phyloP scores from a whole-genome alignment of 108 stramenopile species.

The Aurantiochytrium sp. region DNA sequence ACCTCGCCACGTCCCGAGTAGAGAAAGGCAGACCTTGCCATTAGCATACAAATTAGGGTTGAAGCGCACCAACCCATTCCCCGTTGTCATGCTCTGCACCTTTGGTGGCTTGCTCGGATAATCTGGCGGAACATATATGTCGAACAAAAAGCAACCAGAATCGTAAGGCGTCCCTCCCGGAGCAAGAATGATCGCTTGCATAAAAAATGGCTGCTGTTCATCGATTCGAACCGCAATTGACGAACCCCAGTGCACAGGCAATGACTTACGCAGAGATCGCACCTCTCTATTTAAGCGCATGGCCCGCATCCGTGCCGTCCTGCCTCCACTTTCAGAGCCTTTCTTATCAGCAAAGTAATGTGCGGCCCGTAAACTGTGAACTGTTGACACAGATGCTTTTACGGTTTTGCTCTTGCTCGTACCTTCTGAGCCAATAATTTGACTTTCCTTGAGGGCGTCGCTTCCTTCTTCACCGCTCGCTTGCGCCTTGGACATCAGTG shows the following conservation, averaged over 20 bases:
- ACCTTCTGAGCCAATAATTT: too few relatives aligned
- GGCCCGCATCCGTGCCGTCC: background rate
- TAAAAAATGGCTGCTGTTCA: background rate
- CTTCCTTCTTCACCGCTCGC: background rate
- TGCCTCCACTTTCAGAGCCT: background rate
- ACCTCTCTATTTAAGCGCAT: background rate
- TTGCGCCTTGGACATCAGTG: too few relatives aligned
- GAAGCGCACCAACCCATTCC: conserved; percentile 35
- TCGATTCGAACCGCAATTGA: background rate
- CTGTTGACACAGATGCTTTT: too few relatives aligned
- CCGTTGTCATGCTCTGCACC: conserved; percentile 44
- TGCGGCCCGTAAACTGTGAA: too few relatives aligned
- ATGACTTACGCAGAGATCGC: background rate
- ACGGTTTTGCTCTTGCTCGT: too few relatives aligned
- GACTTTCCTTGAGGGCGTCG: background rate
- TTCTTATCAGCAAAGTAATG: too few relatives aligned
- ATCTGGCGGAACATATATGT: conserved; percentile 32
- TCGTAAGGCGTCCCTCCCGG: conserved; percentile 43
- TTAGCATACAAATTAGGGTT: conserved; percentile 40
- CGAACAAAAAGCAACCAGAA: conserved; percentile 38
- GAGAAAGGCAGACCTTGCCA: conserved; percentile 47
- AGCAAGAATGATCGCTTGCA: conserved; percentile 16
- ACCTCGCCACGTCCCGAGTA: conserved; percentile 52
- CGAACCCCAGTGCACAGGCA: background rate
- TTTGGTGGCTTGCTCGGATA: conserved; percentile 44